Evolutionary conservation across 495 filamentous ascomycete genomes (phyloP), one percentile per base, ranked within the genome.

Genomic region (Neurospora sp.): DNA sequence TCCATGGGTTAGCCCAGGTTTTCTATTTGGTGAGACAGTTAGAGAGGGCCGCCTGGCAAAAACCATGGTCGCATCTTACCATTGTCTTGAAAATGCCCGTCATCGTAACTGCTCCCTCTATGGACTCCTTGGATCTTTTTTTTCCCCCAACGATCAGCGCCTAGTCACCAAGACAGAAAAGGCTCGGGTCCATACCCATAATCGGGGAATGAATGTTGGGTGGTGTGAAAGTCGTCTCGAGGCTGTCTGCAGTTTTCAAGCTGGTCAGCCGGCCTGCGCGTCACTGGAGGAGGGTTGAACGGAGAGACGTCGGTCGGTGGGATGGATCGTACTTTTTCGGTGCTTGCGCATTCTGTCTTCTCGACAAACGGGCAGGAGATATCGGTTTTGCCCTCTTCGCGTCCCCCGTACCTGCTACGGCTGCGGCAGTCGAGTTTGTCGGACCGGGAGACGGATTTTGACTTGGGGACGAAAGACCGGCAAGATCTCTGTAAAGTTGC

Each of bases 131-230:
- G 27, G 54, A 66, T 80, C 38, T 12, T 16, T 72, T 27, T 20
- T 35, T 35, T 38, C 8, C 1, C 1, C n/a, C 41, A 35, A 54
- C 37, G 5, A 46, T 74, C 40, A 72, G 48, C n/a, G 42, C 39
- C 23, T 71, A 38, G 59, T 77, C 71, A 78, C 71, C 73, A 20
- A 59, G 38, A 48, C 23, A 40, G 40, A 20, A 40, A 23, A 27
- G 71, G 54, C 31, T 10, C 27, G 48, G n/a, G 3, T 10, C 20
- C 66, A 35, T 77, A 80, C 79, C 79, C 79, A 80, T 81, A 80
- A 69, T 81, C 79, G 39, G 79, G 77, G 48, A 79, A 77, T 20
- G 76, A 75, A 71, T 79, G 75, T 35, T 72, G 69, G 39, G 73
- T 74, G 48, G 69, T 70, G 75, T 79, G 77, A 39, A 74, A 78